Percentiles rank a stretch among this genome's conserved stretches.
Evolutionary conservation across 345 rosid species (phyloP).

Genomic region (Microthlaspi erraticum): DNA sequence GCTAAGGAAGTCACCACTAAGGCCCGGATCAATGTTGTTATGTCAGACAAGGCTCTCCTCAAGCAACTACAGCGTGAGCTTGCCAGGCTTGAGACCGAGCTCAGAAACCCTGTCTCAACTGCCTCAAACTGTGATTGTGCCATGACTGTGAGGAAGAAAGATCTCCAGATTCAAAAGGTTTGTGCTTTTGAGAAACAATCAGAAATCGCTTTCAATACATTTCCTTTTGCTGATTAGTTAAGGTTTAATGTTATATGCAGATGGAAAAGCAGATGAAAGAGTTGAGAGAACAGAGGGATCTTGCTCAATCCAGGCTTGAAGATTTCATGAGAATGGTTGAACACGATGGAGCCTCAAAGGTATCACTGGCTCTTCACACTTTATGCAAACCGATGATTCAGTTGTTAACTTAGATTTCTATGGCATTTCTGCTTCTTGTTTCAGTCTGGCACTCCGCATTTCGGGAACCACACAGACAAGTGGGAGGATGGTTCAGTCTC

Average conservation of each 20-base stretch:
- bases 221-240: not conserved
- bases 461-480: conserved; percentile 44
- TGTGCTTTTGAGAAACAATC: not conserved
- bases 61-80: conserved; percentile 91
- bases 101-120: conserved; percentile 69
- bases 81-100: conserved; percentile 88
- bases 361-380: conserved; percentile 23
- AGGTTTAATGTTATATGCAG: conserved; percentile 50
- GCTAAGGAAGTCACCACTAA: conserved; percentile 95
- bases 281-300: conserved; percentile 79
- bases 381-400: conserved; percentile 4
- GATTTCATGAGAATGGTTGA: conserved; percentile 72
- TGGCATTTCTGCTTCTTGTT: conserved; percentile 9
- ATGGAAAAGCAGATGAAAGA: conserved; percentile 82
- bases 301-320: conserved; percentile 79
- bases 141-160: conserved; percentile 72
- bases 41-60: conserved; percentile 96
- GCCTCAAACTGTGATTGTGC: conserved; percentile 68
- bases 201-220: not conserved
- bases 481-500: conserved; percentile 84
- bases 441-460: conserved; percentile 46
- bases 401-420: not conserved
- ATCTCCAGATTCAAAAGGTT: conserved; percentile 92
- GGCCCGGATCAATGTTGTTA: conserved; percentile 94
- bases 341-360: conserved; percentile 58